Percentiles rank a stretch among this genome's conserved stretches.
Evolutionary conservation across 257 asterid genomes (phyloP).

Genomic region (Euphrasia confusa): DNA sequence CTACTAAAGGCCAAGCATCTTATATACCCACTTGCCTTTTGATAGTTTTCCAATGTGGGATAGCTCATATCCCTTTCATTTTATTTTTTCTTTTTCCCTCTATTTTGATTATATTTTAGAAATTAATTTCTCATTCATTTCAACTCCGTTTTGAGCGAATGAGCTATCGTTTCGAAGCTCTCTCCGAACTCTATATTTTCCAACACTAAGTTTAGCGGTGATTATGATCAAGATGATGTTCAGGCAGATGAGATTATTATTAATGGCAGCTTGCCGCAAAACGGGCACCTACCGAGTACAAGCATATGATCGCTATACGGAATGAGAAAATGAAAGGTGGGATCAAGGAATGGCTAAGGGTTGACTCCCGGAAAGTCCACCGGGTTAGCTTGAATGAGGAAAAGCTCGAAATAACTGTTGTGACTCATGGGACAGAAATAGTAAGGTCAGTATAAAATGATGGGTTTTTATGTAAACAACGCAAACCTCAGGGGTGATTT

Average conservation of each 20-base stretch:
- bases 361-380: slow-evolving; percentile 40
- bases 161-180: too few relatives aligned
- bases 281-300: slow-evolving; percentile 42
- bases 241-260: slow-evolving; percentile 30
- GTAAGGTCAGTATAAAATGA: slow-evolving; percentile 39
- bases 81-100: too few relatives aligned
- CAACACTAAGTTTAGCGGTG: slow-evolving; percentile 26
- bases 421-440: slow-evolving; percentile 57
- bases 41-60: too few relatives aligned
- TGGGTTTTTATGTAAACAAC: not conserved
- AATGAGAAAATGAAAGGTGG: slow-evolving; percentile 64
- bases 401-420: slow-evolving; percentile 58
- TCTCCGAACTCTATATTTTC: too few relatives aligned
- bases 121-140: too few relatives aligned
- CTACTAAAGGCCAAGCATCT: too few relatives aligned
- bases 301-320: slow-evolving; percentile 57
- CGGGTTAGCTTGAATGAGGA: slow-evolving; percentile 82
- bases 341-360: slow-evolving; percentile 50
- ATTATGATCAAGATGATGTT: slow-evolving; percentile 42
- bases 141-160: too few relatives aligned
- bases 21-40: too few relatives aligned
- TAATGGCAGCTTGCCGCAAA: slow-evolving; percentile 22
- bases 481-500: not conserved
- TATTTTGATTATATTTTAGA: too few relatives aligned
- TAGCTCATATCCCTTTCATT: too few relatives aligned